Conservation (phyloP, 148 eudicot genomes). For the Nyssa sinensis region DNA sequence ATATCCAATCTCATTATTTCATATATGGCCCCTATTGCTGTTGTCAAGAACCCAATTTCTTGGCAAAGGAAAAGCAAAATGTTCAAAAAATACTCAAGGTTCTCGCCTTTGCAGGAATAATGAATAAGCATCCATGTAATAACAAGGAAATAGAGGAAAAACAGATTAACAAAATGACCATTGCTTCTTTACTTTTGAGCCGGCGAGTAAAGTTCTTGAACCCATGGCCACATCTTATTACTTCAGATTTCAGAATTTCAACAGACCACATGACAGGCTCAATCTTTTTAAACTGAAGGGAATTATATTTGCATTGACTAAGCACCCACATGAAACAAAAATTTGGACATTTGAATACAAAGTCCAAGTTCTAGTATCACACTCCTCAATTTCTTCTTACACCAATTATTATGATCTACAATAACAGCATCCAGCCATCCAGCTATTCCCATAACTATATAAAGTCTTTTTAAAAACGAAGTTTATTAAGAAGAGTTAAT, state of each 20-base stretch:
- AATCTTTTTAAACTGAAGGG: background rate
- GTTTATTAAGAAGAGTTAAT: background rate
- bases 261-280: background rate
- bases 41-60: background rate
- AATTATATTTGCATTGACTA: background rate
- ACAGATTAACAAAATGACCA: background rate
- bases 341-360: background rate
- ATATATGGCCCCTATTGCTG: too few species aligned
- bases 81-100: background rate
- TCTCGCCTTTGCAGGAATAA: background rate
- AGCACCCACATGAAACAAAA: background rate
- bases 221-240: background rate
- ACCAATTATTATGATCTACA: background rate
- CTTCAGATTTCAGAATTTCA: background rate
- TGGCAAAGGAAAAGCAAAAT: background rate
- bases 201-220: background rate
- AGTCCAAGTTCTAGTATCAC: background rate
- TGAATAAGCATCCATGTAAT: slow-evolving; percentile 1
- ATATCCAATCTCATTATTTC: background rate
- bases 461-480: background rate
- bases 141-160: background rate
- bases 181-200: background rate
- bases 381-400: background rate
- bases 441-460: background rate
- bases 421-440: too few species aligned